A percentile compares a stretch with the other conserved stretches of the same genome.
Evolutionary conservation across 148 eudicot species (phyloP).

Genomic region (Rhododendron williamsianum): DNA sequence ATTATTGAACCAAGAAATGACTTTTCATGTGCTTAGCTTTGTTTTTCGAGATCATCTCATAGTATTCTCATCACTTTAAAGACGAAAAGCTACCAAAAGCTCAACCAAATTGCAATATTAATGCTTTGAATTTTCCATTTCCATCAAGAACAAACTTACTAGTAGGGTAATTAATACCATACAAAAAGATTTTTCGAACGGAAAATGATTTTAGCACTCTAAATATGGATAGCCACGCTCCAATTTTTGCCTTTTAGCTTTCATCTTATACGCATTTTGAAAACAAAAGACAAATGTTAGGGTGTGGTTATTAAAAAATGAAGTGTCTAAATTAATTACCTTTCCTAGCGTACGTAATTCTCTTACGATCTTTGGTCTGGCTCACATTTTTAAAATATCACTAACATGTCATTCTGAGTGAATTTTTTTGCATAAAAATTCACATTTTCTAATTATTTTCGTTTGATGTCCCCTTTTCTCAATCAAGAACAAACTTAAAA

Average conservation of each 20-base stretch:
- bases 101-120: background rate
- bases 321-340: too few species aligned
- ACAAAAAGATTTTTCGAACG: background rate
- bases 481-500: background rate
- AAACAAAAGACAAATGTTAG: too few species aligned
- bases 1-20: constrained; percentile 18
- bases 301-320: too few species aligned
- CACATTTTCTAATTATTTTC: too few species aligned
- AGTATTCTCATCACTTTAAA: background rate
- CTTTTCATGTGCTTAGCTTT: constrained; percentile 28
- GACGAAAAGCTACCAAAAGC: constrained; percentile 3
- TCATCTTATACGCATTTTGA: too few species aligned
- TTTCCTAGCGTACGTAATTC: background rate
- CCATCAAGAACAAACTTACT: background rate
- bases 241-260: too few species aligned
- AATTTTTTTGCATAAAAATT: too few species aligned
- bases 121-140: background rate
- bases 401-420: too few species aligned
- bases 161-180: background rate
- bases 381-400: background rate
- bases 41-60: constrained; percentile 6
- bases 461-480: too few species aligned
- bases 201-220: too few species aligned
- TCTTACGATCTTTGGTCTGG: background rate
- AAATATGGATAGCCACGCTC: too few species aligned